These are phyloP conservation scores for Osmanthus fragrans DNA, from an alignment of 257 asterid species.

Conservation along the genomic window DNA sequence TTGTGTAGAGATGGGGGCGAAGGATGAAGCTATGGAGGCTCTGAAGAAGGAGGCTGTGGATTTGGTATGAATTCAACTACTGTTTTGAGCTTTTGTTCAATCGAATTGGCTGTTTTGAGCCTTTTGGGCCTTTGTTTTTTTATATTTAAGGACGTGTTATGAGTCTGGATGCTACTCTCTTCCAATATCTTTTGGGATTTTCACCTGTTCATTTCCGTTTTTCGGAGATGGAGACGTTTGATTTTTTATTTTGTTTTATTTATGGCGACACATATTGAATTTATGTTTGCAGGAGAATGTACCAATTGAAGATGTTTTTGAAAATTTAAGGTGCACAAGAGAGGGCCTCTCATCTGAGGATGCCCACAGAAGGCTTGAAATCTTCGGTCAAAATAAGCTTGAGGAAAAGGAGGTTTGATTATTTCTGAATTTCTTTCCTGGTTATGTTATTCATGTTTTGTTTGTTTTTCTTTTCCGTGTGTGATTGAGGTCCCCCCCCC, in stretches of 20 bases:
- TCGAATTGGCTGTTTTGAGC: too few relatives aligned
- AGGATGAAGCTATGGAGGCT: slow-evolving; percentile 25
- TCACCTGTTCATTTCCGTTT: not conserved
- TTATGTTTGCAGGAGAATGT: slow-evolving; percentile 15
- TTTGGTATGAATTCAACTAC: slow-evolving; percentile 7
- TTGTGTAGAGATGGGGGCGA: slow-evolving; percentile 8
- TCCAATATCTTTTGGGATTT: too few relatives aligned
- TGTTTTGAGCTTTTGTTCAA: too few relatives aligned
- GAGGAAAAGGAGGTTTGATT: slow-evolving; percentile 17
- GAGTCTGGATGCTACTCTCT: not conserved
- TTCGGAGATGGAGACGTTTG: not conserved
- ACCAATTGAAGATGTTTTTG: slow-evolving; percentile 23
- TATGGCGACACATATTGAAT: too few relatives aligned
- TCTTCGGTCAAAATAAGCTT: slow-evolving; percentile 25
- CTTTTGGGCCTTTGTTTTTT: too few relatives aligned
- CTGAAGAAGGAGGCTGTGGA: slow-evolving; percentile 22
- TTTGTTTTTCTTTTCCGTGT: not conserved
- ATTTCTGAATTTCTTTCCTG: too few relatives aligned
- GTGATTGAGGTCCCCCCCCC: not conserved
- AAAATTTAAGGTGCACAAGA: slow-evolving; percentile 23
- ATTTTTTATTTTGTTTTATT: too few relatives aligned
- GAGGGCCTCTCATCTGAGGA: slow-evolving; percentile 14
- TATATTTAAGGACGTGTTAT: not conserved
- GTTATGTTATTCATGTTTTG: too few relatives aligned
- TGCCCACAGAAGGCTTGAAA: slow-evolving; percentile 18